phyloP scores from a whole-genome alignment of 805 yeast genomes.

The Candida takata region DNA sequence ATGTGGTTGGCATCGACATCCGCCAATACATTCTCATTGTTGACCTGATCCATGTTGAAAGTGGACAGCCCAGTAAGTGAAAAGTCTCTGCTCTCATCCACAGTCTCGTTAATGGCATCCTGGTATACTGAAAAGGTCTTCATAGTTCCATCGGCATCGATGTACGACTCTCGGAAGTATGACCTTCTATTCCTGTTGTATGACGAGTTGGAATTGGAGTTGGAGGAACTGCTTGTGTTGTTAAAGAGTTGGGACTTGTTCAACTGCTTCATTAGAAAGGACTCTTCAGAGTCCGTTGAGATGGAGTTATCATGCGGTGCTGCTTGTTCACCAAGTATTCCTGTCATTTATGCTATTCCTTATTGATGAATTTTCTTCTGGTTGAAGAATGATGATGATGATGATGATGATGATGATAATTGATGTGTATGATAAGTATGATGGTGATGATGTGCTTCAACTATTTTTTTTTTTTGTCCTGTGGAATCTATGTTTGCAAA shows the following conservation, averaged over 20 bases:
- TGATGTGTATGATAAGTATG: too few species aligned
- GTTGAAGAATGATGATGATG: too few species aligned
- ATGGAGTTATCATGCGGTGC: slow-evolving; percentile 12
- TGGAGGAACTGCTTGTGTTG: slow-evolving; percentile 6
- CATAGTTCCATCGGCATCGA: slow-evolving; percentile 20
- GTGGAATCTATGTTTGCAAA: too few species aligned
- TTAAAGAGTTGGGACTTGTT: slow-evolving; percentile 22
- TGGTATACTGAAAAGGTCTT: slow-evolving; percentile 19
- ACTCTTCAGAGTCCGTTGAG: slow-evolving; percentile 25
- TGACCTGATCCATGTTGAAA: slow-evolving; percentile 12
- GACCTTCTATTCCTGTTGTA: slow-evolving; percentile 11
- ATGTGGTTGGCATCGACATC: slow-evolving; percentile 11
- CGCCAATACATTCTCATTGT: slow-evolving; percentile 6
- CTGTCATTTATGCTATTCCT: too few species aligned
- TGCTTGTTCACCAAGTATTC: too few species aligned
- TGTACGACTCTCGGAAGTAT: slow-evolving; percentile 19
- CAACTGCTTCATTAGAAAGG: slow-evolving; percentile 22
- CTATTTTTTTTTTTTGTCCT: too few species aligned
- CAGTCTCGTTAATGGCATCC: slow-evolving; percentile 19
- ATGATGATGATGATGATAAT: too few species aligned
- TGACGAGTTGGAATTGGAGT: slow-evolving; percentile 1
- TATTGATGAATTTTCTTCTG: neutral
- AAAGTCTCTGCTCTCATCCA: slow-evolving; percentile 17
- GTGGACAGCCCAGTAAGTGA: slow-evolving; percentile 16
- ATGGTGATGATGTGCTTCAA: too few species aligned